Evolutionary conservation across 106 monocot genomes (phyloP).

Genomic region (Dioscorea alata): DNA sequence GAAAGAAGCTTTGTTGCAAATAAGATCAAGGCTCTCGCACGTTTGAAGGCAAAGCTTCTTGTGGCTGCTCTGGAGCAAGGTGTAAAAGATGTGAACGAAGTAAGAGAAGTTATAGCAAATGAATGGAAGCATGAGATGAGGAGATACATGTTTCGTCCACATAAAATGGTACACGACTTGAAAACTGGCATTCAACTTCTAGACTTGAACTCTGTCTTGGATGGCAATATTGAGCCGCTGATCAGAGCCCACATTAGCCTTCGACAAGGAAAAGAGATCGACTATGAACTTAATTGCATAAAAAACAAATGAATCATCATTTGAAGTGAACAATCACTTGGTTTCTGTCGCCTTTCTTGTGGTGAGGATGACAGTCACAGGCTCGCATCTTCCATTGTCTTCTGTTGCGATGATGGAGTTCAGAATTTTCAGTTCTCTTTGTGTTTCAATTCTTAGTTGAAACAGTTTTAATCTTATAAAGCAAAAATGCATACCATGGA

Average conservation of each 20-base stretch:
- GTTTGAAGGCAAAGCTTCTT: slow-evolving; percentile 79
- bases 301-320: too few relatives aligned
- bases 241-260: slow-evolving; percentile 46
- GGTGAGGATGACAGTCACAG: too few relatives aligned
- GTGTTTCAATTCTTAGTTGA: too few relatives aligned
- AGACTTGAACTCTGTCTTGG: slow-evolving; percentile 59
- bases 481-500: too few relatives aligned
- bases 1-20: slow-evolving; percentile 84
- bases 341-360: too few relatives aligned
- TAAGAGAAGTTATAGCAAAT: slow-evolving; percentile 10
- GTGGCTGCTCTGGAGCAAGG: slow-evolving; percentile 38
- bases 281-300: neutral
- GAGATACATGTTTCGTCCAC: slow-evolving; percentile 55
- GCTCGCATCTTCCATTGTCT: too few relatives aligned
- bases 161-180: slow-evolving; percentile 55
- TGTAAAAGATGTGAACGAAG: slow-evolving; percentile 10
- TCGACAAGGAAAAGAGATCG: slow-evolving; percentile 33
- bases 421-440: too few relatives aligned
- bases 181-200: slow-evolving; percentile 54
- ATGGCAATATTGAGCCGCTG: slow-evolving; percentile 70
- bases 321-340: too few relatives aligned
- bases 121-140: slow-evolving; percentile 27
- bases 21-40: slow-evolving; percentile 57
- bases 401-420: too few relatives aligned
- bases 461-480: too few relatives aligned